Conservation (phyloP, 2,329 filamentous ascomycete species). For the Thelonectria rubi region DNA sequence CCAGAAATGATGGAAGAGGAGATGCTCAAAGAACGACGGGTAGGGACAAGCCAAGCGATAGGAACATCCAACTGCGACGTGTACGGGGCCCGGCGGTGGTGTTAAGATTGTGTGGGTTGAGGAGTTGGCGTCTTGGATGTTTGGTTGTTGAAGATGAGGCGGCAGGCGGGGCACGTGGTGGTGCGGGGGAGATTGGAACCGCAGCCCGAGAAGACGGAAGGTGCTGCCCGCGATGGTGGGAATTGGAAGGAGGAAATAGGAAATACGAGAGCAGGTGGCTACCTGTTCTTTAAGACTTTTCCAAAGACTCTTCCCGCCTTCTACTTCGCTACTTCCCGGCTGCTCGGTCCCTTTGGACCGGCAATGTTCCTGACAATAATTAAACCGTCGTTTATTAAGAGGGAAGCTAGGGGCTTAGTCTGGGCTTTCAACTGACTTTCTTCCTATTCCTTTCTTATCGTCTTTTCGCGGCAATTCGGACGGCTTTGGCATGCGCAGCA, state of each 20-base stretch:
- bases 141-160: not conserved
- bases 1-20: too few species aligned
- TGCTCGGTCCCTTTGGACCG: not conserved
- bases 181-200: too few species aligned
- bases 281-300: not conserved
- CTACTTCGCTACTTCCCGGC: not conserved
- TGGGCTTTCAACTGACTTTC: not conserved
- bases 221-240: not conserved
- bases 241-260: too few species aligned
- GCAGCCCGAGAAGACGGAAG: not conserved
- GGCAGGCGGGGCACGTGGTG: not conserved
- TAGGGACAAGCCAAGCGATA: not conserved
- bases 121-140: not conserved
- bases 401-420: not conserved
- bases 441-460: not conserved
- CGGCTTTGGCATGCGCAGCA: too few species aligned
- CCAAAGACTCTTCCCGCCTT: too few species aligned
- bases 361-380: not conserved
- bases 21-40: too few species aligned
- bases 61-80: not conserved
- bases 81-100: not conserved
- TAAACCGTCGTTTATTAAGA: not conserved
- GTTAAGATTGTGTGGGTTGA: not conserved
- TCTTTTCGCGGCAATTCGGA: too few species aligned
- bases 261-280: too few species aligned